phyloP scores from a whole-genome alignment of 306 rosid genomes.

The Begonia loranthoides region DNA sequence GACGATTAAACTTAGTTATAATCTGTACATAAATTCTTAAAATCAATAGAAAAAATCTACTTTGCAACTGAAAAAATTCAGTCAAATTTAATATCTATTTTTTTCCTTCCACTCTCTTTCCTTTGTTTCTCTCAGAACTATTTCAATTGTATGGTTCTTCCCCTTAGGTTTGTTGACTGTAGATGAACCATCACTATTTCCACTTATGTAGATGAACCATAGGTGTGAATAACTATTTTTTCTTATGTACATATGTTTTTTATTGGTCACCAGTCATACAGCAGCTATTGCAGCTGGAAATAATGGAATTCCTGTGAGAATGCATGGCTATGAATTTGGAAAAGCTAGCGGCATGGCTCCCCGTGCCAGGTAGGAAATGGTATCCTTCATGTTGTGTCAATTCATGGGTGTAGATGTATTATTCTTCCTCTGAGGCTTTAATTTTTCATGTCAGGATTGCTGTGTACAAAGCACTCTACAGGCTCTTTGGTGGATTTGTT shows the following conservation, averaged over 20 bases:
- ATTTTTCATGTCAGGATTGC: conserved; percentile 65
- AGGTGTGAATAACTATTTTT: background rate
- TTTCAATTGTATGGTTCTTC: background rate
- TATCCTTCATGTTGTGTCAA: conserved; percentile 5
- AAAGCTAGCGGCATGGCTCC: conserved; percentile 99
- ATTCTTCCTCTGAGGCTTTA: conserved; percentile 14
- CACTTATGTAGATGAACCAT: too few species aligned
- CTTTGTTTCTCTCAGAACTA: background rate
- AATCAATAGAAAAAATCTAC: too few species aligned
- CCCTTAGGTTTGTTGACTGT: background rate
- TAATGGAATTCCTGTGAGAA: conserved; percentile 92
- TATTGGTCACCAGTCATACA: conserved; percentile 57
- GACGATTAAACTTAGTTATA: too few species aligned
- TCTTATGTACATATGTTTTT: conserved; percentile 6
- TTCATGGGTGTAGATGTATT: conserved; percentile 16
- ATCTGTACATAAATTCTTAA: too few species aligned
- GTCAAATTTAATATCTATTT: background rate
- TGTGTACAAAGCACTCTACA: conserved; percentile 92
- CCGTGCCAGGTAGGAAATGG: conserved; percentile 80
- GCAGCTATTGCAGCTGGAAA: conserved; percentile 99
- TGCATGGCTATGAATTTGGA: conserved; percentile 95
- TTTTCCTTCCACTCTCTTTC: background rate
- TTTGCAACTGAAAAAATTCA: too few species aligned
- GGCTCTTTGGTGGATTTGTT: conserved; percentile 91
- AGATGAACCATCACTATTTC: too few species aligned